Evolutionary conservation across 257 asterid genomes (phyloP).

Genomic region (Cruciata laevipes): DNA sequence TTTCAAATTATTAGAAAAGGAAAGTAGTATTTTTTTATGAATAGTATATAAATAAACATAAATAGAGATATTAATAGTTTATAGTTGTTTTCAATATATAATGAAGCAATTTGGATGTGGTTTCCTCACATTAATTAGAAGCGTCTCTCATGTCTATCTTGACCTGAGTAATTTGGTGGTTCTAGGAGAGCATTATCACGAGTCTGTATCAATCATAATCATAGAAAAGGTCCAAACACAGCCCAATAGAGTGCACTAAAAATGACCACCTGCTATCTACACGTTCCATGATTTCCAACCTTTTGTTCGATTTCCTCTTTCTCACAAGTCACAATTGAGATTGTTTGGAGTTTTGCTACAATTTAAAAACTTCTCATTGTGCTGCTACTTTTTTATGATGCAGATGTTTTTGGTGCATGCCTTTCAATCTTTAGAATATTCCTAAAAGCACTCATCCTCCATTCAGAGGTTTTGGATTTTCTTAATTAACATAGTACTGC

Average conservation of each 20-base stretch:
- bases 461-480: too few relatives aligned
- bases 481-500: too few relatives aligned
- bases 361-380: neutral
- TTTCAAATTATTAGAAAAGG: too few relatives aligned
- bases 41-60: too few relatives aligned
- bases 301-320: neutral
- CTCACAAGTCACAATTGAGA: neutral
- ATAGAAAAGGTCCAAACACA: constrained; percentile 19
- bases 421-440: constrained; percentile 5
- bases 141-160: too few relatives aligned
- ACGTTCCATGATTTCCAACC: neutral
- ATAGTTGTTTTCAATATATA: too few relatives aligned
- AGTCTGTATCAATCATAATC: constrained; percentile 33
- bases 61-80: too few relatives aligned
- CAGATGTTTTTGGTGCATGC: constrained; percentile 1
- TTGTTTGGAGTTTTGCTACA: neutral
- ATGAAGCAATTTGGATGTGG: too few relatives aligned
- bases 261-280: neutral
- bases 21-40: too few relatives aligned
- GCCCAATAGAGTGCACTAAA: constrained; percentile 1
- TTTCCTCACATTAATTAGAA: too few relatives aligned
- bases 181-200: neutral
- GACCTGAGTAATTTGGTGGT: too few relatives aligned
- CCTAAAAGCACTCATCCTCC: neutral
- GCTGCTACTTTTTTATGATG: constrained; percentile 9